Evolutionary conservation across 331 rosid species (phyloP), one percentile per base, ranked within the genome.

Genomic region (Malus hybrid): DNA sequence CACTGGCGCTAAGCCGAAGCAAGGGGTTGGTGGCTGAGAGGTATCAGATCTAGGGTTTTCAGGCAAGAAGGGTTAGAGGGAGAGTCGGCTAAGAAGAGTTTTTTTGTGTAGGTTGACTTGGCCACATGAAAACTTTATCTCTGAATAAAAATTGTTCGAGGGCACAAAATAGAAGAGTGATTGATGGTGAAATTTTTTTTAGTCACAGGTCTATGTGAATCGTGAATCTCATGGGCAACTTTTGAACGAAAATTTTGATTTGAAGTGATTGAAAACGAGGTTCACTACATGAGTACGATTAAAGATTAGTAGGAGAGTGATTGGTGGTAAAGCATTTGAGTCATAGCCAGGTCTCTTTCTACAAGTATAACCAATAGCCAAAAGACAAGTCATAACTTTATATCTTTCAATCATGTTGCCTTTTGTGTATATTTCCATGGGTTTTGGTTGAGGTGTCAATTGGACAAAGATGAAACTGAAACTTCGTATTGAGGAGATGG

Each of bases 391-490:
- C 18, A 61, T 14, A 18, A 59, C 64, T 59, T 28, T 29, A 1
- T 9, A 3, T 5, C 24, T 10, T 69, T 15, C 6, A 5, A 20
- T 31, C 18, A 15, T 50, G 28, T 12, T 20, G 10, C 19, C 36
- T 12, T 32, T 29, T 29, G 7, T 8, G 18, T 20, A 59, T 20
- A 22, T 50, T 50, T 36, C 32, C 4, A 56, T n/a, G 0, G 15
- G 10, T 12, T 73, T 22, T 73, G 76, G 76, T 59, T 73, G 76
- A 24, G 39, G 39, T 15, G 68, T 73, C 76, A 15, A 28, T 42
- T 31, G 7, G 31, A 6, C 3, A 67, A 73, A 59, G 76, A 64
- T 57, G 57, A 24, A 39, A 24, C 36, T 59, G 67, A 72, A 36
- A 34, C 9, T 72, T 72, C 76, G 11, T 9, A 8, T 36, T 34